Evolutionary conservation across 257 asterid species (phyloP), one percentile per base, ranked within the genome.

Genomic region (Solanum ossicruentum): DNA sequence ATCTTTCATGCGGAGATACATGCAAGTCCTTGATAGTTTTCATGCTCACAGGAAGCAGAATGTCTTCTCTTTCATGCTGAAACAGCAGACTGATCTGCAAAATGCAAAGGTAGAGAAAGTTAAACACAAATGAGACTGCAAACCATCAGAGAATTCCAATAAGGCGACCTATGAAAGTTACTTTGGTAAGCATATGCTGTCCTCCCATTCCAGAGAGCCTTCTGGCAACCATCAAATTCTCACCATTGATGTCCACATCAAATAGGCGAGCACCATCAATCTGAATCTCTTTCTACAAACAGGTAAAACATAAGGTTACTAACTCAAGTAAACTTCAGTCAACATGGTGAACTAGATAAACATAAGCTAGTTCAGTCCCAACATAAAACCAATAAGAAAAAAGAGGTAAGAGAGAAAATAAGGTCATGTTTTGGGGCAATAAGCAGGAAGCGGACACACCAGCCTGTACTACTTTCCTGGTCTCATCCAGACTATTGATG

Each of bases 181-280:
- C 99, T 90, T 94, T 97, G 65, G 98, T 97, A 82, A 95, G 93
- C 84, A 88, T 91, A 85, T 95, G 93, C 83, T 83, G 71, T 87
- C 95, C 96, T 60, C 94, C 95, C 87, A 84, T 69, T 86, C 97
- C 95, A 45, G 91, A 72, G 66, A 92, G 93, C 89, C 98, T 92
- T 89, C 93, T 93, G 79, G 95, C 97, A 86, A 97, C 84, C 72
- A 97, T 82, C 89, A 90, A 81, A 39, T 78, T 75, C 81, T 95
- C 89, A 87, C 91, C 84, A 77, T 81, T 85, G 86, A 89, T 70
- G 89, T 95, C 98, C 83, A 95, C 85, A 87, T 92, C 98, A 85
- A 97, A 95, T 77, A 97, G 89, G 55, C 98, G 95, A 54, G 97
- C 98, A 80, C 96, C 98, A 85, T 90, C 93, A 58, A 95, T 89